These are phyloP conservation scores for Dactylorhiza incarnata DNA, from an alignment of 106 monocot genomes.

Conservation along the genomic window DNA sequence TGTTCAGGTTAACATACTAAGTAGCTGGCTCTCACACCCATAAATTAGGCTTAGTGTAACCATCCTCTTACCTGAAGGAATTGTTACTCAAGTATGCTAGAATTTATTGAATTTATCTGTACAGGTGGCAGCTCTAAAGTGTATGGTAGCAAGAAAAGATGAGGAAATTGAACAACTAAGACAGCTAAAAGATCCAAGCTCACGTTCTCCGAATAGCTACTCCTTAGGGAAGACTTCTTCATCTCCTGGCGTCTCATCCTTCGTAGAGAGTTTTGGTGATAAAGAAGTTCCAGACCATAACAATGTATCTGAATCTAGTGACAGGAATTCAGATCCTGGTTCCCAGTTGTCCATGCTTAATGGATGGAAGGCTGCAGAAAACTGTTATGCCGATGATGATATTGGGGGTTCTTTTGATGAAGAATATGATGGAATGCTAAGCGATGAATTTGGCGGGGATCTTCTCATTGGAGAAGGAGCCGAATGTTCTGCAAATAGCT, in stretches of 20 bases:
- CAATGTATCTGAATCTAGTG: constrained; percentile 35
- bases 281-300: constrained; percentile 33
- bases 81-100: neutral
- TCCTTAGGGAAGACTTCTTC: constrained; percentile 47
- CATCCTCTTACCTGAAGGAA: neutral
- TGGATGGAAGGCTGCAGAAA: constrained; percentile 17
- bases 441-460: constrained; percentile 64
- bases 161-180: constrained; percentile 77
- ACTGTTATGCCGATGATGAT: constrained; percentile 26
- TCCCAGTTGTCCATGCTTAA: constrained; percentile 36
- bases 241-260: constrained; percentile 18
- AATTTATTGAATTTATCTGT: neutral
- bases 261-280: constrained; percentile 15
- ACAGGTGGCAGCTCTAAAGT: constrained; percentile 81
- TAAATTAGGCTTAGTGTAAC: no score
- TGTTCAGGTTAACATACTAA: neutral
- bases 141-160: constrained; percentile 68
- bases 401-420: constrained; percentile 37
- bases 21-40: no score
- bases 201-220: constrained; percentile 20
- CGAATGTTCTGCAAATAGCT: constrained; percentile 45
- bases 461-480: constrained; percentile 58
- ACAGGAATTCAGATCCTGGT: constrained; percentile 38
- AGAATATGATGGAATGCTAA: constrained; percentile 57
- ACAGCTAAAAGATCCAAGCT: constrained; percentile 41